Evolutionary conservation across 768 basidiomycete species (phyloP).

Genomic region (Chalciporus sphaerocephalus): DNA sequence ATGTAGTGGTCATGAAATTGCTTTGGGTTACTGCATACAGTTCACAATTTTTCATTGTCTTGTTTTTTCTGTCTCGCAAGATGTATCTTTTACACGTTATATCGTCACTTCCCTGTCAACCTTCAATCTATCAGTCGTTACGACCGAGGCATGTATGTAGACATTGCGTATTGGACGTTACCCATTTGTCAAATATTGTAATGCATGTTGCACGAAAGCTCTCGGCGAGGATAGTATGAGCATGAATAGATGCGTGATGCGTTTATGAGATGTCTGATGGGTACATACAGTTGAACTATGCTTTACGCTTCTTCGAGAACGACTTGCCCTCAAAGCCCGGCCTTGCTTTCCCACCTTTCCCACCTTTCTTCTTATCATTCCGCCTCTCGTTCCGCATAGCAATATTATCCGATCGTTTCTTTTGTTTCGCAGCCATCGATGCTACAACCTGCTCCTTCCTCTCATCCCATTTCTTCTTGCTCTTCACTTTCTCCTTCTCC

Average conservation of each 20-base stretch:
- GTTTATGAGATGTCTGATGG: not conserved
- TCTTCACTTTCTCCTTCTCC: conserved; percentile 85
- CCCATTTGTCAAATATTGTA: too few relatives aligned
- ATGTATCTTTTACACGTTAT: not conserved
- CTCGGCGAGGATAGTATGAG: too few relatives aligned
- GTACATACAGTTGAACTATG: not conserved
- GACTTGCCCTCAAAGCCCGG: conserved; percentile 88
- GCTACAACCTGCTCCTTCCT: conserved; percentile 74
- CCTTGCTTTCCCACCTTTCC: conserved; percentile 56
- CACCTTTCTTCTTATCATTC: conserved; percentile 53
- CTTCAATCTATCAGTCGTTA: not conserved
- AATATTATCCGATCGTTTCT: conserved; percentile 90
- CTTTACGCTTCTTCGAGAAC: conserved; percentile 47
- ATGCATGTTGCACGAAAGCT: too few relatives aligned
- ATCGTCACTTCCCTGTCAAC: too few relatives aligned
- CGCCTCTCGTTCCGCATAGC: conserved; percentile 77
- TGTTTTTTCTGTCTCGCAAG: not conserved
- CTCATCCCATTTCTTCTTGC: conserved; percentile 83
- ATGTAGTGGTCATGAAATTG: not conserved
- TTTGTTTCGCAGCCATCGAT: conserved; percentile 79
- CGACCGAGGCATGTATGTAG: too few relatives aligned
- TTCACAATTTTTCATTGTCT: not conserved
- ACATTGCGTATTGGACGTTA: too few relatives aligned
- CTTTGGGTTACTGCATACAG: not conserved
- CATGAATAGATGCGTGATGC: not conserved